Conservation (phyloP, 2,329 filamentous ascomycete species). For the Talaromyces sp. region DNA sequence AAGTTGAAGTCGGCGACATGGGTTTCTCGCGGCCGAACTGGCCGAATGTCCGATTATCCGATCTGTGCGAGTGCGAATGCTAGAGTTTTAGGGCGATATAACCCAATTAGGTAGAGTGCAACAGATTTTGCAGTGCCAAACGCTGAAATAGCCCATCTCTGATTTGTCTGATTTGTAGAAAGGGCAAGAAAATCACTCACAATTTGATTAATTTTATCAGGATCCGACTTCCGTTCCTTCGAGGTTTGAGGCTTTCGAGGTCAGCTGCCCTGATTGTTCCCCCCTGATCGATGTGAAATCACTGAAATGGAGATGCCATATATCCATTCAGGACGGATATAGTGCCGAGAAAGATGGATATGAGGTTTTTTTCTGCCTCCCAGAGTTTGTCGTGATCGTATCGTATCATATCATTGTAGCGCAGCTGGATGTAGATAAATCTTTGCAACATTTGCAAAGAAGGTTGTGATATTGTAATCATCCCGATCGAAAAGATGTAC, state of each 20-base stretch:
- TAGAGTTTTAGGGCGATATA: slow-evolving; percentile 9
- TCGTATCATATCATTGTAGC: too few species aligned
- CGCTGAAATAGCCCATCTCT: too few species aligned
- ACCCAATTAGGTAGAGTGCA: background rate
- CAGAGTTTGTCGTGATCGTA: background rate
- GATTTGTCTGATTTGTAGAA: slow-evolving; percentile 3
- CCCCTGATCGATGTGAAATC: background rate
- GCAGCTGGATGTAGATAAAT: background rate
- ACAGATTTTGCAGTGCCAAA: background rate
- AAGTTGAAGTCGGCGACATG: background rate
- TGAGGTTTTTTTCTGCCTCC: background rate
- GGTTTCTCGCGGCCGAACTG: slow-evolving; percentile 1
- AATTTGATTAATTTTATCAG: background rate
- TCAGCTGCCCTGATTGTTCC: background rate
- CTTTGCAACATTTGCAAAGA: background rate
- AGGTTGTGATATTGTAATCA: background rate
- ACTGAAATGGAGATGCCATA: background rate
- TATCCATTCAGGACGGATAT: background rate
- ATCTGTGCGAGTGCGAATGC: background rate
- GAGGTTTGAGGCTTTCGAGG: background rate
- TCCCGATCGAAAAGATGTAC: background rate
- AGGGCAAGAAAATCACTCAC: background rate
- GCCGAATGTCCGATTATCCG: slow-evolving; percentile 18
- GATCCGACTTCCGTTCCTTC: slow-evolving; percentile 3
- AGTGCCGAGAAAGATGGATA: background rate